These are phyloP conservation scores for Nitzschia sp. DNA, from an alignment of 108 stramenopile genomes.

Conservation along the genomic window DNA sequence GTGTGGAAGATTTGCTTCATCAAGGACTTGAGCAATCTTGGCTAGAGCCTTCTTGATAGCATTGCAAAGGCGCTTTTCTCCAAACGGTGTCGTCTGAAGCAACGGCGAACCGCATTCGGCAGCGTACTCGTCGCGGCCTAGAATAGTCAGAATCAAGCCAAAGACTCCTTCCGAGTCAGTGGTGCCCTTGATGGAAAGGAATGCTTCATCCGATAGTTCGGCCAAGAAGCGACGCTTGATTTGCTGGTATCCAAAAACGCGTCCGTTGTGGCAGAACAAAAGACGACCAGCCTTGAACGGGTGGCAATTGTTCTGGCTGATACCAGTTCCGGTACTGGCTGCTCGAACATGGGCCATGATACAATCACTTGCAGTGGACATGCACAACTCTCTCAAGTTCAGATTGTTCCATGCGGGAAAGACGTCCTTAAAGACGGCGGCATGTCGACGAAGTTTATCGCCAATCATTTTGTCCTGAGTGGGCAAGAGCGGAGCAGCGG, in stretches of 20 bases:
- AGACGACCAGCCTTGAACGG: conserved; percentile 36
- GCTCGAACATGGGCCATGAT: conserved; percentile 34
- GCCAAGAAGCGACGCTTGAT: conserved; percentile 22
- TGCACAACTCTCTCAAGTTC: conserved; percentile 25
- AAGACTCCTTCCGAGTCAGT: conserved; percentile 50
- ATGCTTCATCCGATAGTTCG: conserved; percentile 37
- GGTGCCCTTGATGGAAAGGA: conserved; percentile 26
- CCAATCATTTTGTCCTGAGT: neutral
- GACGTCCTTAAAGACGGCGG: conserved; percentile 30
- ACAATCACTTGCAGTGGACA: conserved; percentile 9
- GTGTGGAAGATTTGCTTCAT: conserved; percentile 6
- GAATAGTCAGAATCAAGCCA: conserved; percentile 43
- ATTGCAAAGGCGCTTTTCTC: conserved; percentile 11
- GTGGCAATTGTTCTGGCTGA: conserved; percentile 18
- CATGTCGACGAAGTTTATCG: neutral
- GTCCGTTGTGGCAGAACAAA: conserved; percentile 34
- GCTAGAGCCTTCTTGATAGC: conserved; percentile 34
- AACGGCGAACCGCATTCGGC: conserved; percentile 7
- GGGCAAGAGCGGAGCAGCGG: neutral
- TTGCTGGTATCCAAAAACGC: conserved; percentile 13
- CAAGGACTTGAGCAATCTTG: conserved; percentile 11
- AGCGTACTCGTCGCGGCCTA: conserved; percentile 21
- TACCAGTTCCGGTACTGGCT: conserved; percentile 12
- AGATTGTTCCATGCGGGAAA: conserved; percentile 28
- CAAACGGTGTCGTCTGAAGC: conserved; percentile 19